Evolutionary conservation across 176 grass and related monocot species (phyloP), one percentile per base, ranked within the genome.

Genomic region (Eragrostis curvula): DNA sequence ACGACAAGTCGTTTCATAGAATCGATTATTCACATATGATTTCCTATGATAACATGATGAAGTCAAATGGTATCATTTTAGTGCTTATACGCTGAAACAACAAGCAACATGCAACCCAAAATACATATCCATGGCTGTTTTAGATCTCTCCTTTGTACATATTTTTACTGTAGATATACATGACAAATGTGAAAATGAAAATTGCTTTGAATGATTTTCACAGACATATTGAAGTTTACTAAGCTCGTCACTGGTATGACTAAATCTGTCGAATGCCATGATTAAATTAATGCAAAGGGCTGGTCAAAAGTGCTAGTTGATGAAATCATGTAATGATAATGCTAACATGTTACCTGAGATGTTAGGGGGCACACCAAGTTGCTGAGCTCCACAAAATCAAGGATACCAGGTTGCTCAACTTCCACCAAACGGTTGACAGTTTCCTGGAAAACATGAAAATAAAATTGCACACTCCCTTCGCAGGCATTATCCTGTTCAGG

Each of bases 401-500:
- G 42, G 73, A 75, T 56, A 52, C 40, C 58, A 50, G 50, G 53
- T 77, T 41, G 61, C 62, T 75, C 51, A 5, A 75, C 68, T 74
- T 80, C 69, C 87, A 85, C 42, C 63, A 42, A 12, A 84, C n/a
- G 42, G 59, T 59, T 81, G 47, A 74, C 27, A 70, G 42, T 70
- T 69, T 82, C 91, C 91, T 93, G 91, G 73, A 87, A 90, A 85
- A 86, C 86, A 91, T 53, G 74, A 89, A 92, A 87, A 85, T 64
- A 78, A 65, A 85, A 91, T 56, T 89, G 95, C 95, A 97, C 95
- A 74, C 95, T 97, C 95, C 95, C 90, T 94, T 82, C 92, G 95
- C 95, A 94, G 92, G 95, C 85, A 97, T 97, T 94, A 92, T 91
- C 92, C 95, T 94, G 92, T 87, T 91, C 92, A 94, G 95, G 95